Conservation (phyloP, 148 eudicot species). For the Pouteria glomerata region DNA sequence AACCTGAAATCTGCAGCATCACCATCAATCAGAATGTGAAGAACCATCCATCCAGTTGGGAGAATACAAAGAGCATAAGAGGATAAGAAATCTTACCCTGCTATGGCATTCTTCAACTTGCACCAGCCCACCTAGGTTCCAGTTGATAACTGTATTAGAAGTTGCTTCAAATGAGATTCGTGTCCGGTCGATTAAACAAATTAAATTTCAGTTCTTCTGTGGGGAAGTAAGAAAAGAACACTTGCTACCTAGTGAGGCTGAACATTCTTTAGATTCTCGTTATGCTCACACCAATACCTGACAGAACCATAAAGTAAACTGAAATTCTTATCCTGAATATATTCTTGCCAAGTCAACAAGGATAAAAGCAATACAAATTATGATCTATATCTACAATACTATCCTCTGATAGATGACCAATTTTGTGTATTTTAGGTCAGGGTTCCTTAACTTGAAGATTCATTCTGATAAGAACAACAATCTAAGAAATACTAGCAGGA, state of each 20-base stretch:
- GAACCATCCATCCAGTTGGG: background rate
- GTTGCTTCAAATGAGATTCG: conserved; percentile 3
- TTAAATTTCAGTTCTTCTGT: background rate
- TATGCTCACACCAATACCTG: conserved; percentile 1
- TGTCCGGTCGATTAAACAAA: background rate
- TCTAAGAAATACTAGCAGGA: background rate
- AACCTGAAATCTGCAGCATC: background rate
- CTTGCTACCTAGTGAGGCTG: conserved; percentile 9
- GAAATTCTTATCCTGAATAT: conserved; percentile 12
- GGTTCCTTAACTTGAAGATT: background rate
- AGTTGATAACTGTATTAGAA: background rate
- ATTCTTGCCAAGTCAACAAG: background rate
- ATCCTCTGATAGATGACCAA: background rate
- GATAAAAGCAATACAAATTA: too few species aligned
- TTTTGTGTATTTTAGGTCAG: background rate
- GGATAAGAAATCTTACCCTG: conserved; percentile 10
- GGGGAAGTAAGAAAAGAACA: background rate
- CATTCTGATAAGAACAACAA: background rate
- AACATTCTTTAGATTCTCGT: background rate
- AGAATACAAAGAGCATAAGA: background rate
- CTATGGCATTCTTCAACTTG: conserved; percentile 6
- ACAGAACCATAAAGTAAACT: background rate
- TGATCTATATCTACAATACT: background rate
- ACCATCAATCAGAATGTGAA: background rate
- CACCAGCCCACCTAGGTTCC: conserved; percentile 1